These are phyloP conservation scores for Ceratocystis eucalypticola DNA, from an alignment of 2,329 filamentous ascomycete genomes.

Conservation along the genomic window DNA sequence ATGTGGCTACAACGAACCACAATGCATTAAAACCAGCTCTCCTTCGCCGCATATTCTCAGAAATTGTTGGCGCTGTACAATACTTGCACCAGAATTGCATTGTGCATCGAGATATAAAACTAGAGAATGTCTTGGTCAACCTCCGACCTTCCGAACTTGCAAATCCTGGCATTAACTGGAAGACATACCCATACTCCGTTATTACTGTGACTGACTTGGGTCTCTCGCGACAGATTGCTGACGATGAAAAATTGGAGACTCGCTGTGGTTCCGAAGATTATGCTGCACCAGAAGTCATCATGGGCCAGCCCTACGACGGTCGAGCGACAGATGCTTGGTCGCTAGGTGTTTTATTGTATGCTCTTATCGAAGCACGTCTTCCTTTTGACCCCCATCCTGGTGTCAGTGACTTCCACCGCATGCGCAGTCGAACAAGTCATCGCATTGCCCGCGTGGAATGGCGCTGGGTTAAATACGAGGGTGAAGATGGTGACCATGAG, in stretches of 20 bases:
- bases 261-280: conserved; percentile 96
- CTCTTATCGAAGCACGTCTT: conserved; percentile 79
- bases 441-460: conserved; percentile 93
- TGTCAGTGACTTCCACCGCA: conserved; percentile 59
- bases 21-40: conserved; percentile 54
- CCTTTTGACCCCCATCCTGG: conserved; percentile 85
- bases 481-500: conserved; percentile 79
- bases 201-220: conserved; percentile 86
- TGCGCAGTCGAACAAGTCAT: conserved; percentile 73
- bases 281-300: conserved; percentile 87
- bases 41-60: conserved; percentile 75
- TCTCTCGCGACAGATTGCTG: conserved; percentile 70
- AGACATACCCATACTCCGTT: conserved; percentile 64
- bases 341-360: conserved; percentile 81
- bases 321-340: conserved; percentile 90
- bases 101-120: conserved; percentile 93
- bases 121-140: conserved; percentile 92
- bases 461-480: conserved; percentile 80
- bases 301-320: conserved; percentile 90
- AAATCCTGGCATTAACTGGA: conserved; percentile 52
- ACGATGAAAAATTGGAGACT: conserved; percentile 80
- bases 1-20: conserved; percentile 64
- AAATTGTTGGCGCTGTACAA: conserved; percentile 69
- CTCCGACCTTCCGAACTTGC: conserved; percentile 54
- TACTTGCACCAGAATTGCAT: conserved; percentile 79